Evolutionary conservation across 345 rosid species (phyloP), one percentile per base, ranked within the genome.

Genomic region (Geranium rotundifolium): DNA sequence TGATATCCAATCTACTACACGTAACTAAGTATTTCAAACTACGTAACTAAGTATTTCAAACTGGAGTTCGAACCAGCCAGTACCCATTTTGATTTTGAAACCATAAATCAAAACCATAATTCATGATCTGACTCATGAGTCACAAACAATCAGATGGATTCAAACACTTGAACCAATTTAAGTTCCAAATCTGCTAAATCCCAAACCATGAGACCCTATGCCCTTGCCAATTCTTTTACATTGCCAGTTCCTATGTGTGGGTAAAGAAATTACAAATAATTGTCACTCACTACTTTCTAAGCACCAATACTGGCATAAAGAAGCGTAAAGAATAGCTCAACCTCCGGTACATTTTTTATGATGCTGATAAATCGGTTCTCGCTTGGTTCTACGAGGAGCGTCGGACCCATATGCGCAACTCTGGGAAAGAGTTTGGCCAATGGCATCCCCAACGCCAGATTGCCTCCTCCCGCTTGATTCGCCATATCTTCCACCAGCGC

Each of bases 341-440:
- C 92, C 68, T 90, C 92, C 7, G 87, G 88, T 64, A 85, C 63
- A 57, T 56, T 73, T 56, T 78, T 68, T 58, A 85, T 82, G 59
- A 66, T 69, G 67, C 75, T 82, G 76, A 86, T 71, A 64, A 81
- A 82, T 69, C 74, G 84, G 78, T 85, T 88, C 71, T 77, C 75
- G 65, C 77, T 75, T 16, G 89, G 88, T 66, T 83, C 95, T 17
- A 68, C 79, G 0, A 84, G 67, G 62, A 90, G 72, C 19, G 67
- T 71, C 0, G 88, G 77, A 49, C 79, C 66, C 58, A 72, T 82
- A 73, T 80, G 90, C 19, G 79, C 85, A 63, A 90, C 79, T 67
- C 85, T 87, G 4, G 99, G 93, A 63, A 93, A 20, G 4, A 93
- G 86, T 75, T 74, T 90, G 8, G 89, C 99, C 64, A 93, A 63